A percentile compares a stretch with the other conserved stretches of the same genome.
These are phyloP conservation scores for Tricholoma hemisulphureum DNA, from an alignment of 768 basidiomycete species.

Conservation along the genomic window DNA sequence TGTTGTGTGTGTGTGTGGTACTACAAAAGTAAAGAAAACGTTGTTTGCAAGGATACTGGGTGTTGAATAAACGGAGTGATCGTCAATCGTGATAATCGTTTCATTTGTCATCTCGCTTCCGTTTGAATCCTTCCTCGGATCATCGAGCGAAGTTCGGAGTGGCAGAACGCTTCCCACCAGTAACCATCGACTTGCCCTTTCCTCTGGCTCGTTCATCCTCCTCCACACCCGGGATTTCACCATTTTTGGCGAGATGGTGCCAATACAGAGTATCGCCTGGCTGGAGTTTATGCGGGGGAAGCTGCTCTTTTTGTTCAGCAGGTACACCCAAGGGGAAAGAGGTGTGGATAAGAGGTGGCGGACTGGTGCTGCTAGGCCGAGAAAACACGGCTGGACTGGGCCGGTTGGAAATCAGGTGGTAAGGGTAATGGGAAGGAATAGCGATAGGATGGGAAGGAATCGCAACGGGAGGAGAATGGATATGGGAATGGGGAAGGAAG, in stretches of 20 bases:
- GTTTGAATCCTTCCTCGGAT: constrained; percentile 7
- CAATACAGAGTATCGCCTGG: constrained; percentile 69
- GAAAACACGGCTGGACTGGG: constrained; percentile 18
- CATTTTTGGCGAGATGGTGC: constrained; percentile 70
- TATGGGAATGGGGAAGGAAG: constrained; percentile 17
- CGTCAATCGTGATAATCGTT: neutral
- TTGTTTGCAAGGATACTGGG: neutral
- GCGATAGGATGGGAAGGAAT: constrained; percentile 2
- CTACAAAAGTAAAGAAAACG: neutral
- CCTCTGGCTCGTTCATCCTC: constrained; percentile 60
- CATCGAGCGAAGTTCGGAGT: constrained; percentile 36
- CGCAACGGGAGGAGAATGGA: constrained; percentile 20
- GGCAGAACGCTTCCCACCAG: constrained; percentile 13
- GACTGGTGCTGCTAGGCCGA: constrained; percentile 13
- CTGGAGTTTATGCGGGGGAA: constrained; percentile 40
- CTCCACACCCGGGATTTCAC: constrained; percentile 68
- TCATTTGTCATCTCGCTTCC: constrained; percentile 2
- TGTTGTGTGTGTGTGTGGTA: neutral
- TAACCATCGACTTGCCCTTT: constrained; percentile 12
- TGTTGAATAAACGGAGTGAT: neutral
- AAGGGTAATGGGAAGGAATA: constrained; percentile 12
- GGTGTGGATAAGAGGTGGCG: constrained; percentile 18
- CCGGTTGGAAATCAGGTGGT: constrained; percentile 12
- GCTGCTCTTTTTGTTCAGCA: constrained; percentile 41
- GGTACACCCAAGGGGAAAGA: constrained; percentile 25